Conservation (phyloP, 2,329 filamentous ascomycete genomes). For the Cryphonectria nitschkei region DNA sequence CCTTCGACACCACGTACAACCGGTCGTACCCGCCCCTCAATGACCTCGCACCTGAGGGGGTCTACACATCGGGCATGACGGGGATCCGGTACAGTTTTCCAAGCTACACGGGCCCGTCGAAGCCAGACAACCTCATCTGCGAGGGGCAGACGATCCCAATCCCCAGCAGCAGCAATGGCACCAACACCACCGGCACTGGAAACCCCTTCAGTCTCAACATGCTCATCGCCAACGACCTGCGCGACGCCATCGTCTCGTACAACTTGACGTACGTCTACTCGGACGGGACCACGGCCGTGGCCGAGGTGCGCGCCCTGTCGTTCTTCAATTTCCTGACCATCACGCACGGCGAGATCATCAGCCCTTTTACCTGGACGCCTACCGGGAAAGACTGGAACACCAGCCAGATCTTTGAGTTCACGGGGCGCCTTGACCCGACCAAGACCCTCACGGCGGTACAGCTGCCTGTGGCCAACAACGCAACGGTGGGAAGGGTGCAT, state of each 20-base stretch:
- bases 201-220: slow-evolving; percentile 42
- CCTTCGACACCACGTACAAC: slow-evolving; percentile 45
- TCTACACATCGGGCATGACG: slow-evolving; percentile 44
- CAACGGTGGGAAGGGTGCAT: slow-evolving; percentile 44
- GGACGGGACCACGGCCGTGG: slow-evolving; percentile 44
- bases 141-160: slow-evolving; percentile 44
- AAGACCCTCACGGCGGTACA: slow-evolving; percentile 45
- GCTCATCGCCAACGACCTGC: slow-evolving; percentile 47
- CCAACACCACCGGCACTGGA: slow-evolving; percentile 6
- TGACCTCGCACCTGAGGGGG: slow-evolving; percentile 31
- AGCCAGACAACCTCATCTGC: slow-evolving; percentile 49
- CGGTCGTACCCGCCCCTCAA: slow-evolving; percentile 46
- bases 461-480: slow-evolving; percentile 44
- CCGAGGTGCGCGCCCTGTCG: slow-evolving; percentile 48
- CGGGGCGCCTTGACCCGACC: slow-evolving; percentile 41
- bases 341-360: slow-evolving; percentile 50
- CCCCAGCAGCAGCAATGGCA: slow-evolving; percentile 7
- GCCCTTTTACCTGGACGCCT: slow-evolving; percentile 45
- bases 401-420: slow-evolving; percentile 50
- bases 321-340: slow-evolving; percentile 51
- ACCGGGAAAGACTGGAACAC: slow-evolving; percentile 47
- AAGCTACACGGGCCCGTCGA: slow-evolving; percentile 42
- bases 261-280: slow-evolving; percentile 48
- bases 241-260: slow-evolving; percentile 43
- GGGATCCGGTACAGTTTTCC: slow-evolving; percentile 48